Conservation (phyloP, 106 monocot species). For the Cymbidium sinense region DNA sequence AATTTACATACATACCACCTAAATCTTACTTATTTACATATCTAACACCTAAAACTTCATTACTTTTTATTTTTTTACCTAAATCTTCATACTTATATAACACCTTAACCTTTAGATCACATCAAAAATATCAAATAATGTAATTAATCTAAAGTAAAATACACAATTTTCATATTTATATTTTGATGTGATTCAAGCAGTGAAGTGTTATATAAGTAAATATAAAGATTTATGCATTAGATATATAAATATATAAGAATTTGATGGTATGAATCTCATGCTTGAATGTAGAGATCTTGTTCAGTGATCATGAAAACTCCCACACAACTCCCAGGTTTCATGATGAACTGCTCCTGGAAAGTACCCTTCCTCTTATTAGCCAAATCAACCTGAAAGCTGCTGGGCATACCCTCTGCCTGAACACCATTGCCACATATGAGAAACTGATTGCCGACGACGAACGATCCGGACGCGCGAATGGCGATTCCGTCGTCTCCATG, state of each 20-base stretch:
- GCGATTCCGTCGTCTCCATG: constrained; percentile 42
- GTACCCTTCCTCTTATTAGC: constrained; percentile 42
- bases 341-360: constrained; percentile 77
- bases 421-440: constrained; percentile 77
- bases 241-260: background rate
- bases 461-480: constrained; percentile 76
- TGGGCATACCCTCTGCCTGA: constrained; percentile 79
- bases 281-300: constrained; percentile 75
- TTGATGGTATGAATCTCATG: background rate
- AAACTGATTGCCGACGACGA: constrained; percentile 77
- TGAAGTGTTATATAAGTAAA: background rate
- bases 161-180: too few species aligned
- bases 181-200: too few species aligned
- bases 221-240: background rate
- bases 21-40: too few species aligned
- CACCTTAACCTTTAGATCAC: too few species aligned
- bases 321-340: constrained; percentile 51
- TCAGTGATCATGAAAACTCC: constrained; percentile 55
- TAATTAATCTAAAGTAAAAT: too few species aligned
- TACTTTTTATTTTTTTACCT: too few species aligned
- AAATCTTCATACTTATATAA: too few species aligned
- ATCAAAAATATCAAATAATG: too few species aligned
- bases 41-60: too few species aligned
- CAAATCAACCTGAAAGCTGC: constrained; percentile 56
- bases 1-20: too few species aligned